Percentiles rank a stretch among this genome's conserved stretches.
These are phyloP conservation scores for Tubosaeta brunneosetosa DNA, from an alignment of 768 basidiomycete species.

Conservation along the genomic window DNA sequence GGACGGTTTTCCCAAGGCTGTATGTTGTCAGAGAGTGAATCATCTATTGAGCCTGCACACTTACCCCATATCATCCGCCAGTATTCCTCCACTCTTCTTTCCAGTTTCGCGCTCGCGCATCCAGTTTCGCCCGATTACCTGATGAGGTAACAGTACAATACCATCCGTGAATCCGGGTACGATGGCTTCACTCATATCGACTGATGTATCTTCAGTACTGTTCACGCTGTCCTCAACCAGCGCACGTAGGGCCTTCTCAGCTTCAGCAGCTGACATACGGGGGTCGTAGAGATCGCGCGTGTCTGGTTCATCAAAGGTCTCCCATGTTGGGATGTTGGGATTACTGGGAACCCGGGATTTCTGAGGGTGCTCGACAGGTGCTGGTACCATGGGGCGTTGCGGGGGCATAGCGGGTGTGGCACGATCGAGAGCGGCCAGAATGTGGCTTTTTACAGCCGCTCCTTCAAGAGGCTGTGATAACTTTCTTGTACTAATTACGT, in stretches of 20 bases:
- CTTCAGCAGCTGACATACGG: constrained; percentile 46
- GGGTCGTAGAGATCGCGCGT: constrained; percentile 26
- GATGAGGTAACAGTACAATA: constrained; percentile 77
- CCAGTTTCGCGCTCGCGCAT: constrained; percentile 79
- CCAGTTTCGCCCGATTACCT: constrained; percentile 82
- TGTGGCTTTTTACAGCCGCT: constrained; percentile 9
- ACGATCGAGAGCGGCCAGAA: constrained; percentile 24
- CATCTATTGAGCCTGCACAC: constrained; percentile 5
- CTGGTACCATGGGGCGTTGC: constrained; percentile 25
- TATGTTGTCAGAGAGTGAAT: constrained; percentile 4
- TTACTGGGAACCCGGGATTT: constrained; percentile 17
- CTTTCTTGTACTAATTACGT: constrained; percentile 5
- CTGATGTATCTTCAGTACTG: constrained; percentile 39
- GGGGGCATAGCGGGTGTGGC: constrained; percentile 11
- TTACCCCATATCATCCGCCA: constrained; percentile 90
- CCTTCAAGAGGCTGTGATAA: neutral
- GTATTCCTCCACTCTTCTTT: constrained; percentile 79
- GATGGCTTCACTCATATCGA: constrained; percentile 61
- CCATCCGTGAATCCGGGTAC: constrained; percentile 76
- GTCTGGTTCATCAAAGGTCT: constrained; percentile 29
- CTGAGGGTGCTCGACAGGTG: constrained; percentile 28
- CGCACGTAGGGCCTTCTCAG: constrained; percentile 75
- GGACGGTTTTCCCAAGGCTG: constrained; percentile 87
- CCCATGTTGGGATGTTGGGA: constrained; percentile 18
- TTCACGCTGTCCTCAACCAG: constrained; percentile 66